A percentile compares a stretch with the other conserved stretches of the same genome.
Evolutionary conservation across 768 basidiomycete species (phyloP).

Genomic region (Ramaria rubella): DNA sequence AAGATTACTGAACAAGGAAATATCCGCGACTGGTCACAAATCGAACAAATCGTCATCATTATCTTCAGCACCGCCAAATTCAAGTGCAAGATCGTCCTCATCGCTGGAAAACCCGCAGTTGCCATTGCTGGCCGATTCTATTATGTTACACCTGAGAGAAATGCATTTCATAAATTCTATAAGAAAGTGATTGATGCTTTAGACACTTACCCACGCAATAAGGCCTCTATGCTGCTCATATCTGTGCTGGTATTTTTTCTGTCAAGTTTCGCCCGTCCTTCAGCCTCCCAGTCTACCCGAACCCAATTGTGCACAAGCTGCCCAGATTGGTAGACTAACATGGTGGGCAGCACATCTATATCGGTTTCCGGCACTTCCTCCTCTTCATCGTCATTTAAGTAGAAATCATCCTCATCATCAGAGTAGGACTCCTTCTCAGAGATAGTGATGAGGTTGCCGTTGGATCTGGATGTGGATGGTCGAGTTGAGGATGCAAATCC

Average conservation of each 20-base stretch:
- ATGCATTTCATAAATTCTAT: background rate
- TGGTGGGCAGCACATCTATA: slow-evolving; percentile 71
- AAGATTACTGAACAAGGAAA: background rate
- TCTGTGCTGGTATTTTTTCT: background rate
- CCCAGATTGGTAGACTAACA: slow-evolving; percentile 72
- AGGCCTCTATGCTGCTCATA: background rate
- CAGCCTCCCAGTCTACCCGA: slow-evolving; percentile 62
- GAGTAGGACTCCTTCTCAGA: slow-evolving; percentile 18
- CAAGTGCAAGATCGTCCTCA: background rate
- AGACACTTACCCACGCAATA: slow-evolving; percentile 6
- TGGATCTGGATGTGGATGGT: slow-evolving; percentile 15
- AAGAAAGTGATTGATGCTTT: background rate
- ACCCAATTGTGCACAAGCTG: slow-evolving; percentile 88
- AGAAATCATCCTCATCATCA: slow-evolving; percentile 43
- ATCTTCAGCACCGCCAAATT: background rate
- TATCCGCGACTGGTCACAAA: background rate
- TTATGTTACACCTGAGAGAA: background rate
- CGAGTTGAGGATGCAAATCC: slow-evolving; percentile 53
- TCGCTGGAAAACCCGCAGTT: slow-evolving; percentile 11
- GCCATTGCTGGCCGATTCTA: background rate
- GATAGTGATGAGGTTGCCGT: slow-evolving; percentile 8
- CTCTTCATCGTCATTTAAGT: slow-evolving; percentile 32
- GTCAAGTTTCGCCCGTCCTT: background rate
- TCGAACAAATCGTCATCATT: slow-evolving; percentile 10
- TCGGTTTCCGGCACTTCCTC: slow-evolving; percentile 45